Evolutionary conservation across 345 rosid species (phyloP), one percentile per base, ranked within the genome.

Genomic region (Pugionium dolabratum): DNA sequence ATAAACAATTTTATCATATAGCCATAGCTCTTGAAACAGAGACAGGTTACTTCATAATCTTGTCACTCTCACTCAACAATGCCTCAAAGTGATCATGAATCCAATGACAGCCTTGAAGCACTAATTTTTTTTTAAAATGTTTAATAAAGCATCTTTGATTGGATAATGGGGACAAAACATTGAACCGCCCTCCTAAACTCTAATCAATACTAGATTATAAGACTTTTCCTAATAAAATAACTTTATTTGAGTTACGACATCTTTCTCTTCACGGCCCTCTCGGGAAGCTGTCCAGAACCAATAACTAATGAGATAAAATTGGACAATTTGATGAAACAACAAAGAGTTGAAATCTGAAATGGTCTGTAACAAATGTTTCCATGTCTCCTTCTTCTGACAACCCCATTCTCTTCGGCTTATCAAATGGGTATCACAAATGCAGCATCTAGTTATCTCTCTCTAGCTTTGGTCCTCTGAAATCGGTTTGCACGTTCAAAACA

Each of bases 351-450:
- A 63, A 53, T 30, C 62, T 70, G 41, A 56, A 48, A 54, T 45
- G 62, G 53, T 72, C 71, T 49, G 66, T 10, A 6, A 34, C 37
- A 64, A 58, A 72, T 72, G 76, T 72, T 65, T 59, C 35, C 46
- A 58, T 65, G 76, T 72, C 66, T 72, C 43, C 57, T 70, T 33
- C 51, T 8, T 70, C 66, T 58, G 76, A 65, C 76, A 72, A 65
- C 18, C 35, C 66, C 55, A 72, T 35, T 65, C 71, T 52, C 42
- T 72, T 3, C 48, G 48, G 61, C 30, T 58, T 1, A 28, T 33
- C 33, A 61, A 44, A 70, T 61, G 61, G 67, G 62, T 53, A 59
- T 72, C 61, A 65, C 60, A 65, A 29, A 50, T 40, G 61, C 54
- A 72, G 6, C 76, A 72, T 50, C 30, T 29, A 34, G 66, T 58